Percentiles rank a stretch among this genome's conserved stretches.
These are phyloP conservation scores for Eucalyptus camaldulensis DNA, from an alignment of 345 rosid species.

Conservation along the genomic window DNA sequence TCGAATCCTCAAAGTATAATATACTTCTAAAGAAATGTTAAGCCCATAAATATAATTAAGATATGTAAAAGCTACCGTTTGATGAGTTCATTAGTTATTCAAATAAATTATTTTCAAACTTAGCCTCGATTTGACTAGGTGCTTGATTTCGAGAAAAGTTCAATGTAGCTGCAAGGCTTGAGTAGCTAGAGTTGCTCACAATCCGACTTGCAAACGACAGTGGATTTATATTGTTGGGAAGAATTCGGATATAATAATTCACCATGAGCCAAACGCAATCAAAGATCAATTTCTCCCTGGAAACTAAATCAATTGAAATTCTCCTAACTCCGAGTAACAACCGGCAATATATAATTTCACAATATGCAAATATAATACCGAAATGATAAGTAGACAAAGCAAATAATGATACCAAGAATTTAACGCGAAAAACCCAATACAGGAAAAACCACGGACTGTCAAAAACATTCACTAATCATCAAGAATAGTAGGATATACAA, in stretches of 20 bases:
- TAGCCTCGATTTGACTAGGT: not conserved
- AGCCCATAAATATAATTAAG: not conserved
- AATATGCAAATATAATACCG: no score
- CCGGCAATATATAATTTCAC: no score
- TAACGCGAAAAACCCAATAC: rapidly evolving
- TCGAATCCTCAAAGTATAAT: not conserved
- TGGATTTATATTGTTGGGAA: no score
- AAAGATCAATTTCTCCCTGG: rapidly evolving
- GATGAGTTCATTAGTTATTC: not conserved
- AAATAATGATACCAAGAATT: rapidly evolving
- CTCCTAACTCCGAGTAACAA: rapidly evolving
- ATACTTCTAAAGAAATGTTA: not conserved
- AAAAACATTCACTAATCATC: rapidly evolving
- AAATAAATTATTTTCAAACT: not conserved
- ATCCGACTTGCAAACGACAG: not conserved
- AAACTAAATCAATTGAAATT: no score
- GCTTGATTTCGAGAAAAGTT: not conserved
- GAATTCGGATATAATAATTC: no score
- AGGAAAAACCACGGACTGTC: rapidly evolving
- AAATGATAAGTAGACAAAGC: no score
- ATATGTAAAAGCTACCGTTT: not conserved
- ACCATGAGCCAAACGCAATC: no score
- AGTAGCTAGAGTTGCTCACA: not conserved
- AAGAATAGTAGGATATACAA: rapidly evolving
- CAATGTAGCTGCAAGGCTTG: not conserved